Evolutionary conservation across 257 asterid species (phyloP), one percentile per base, ranked within the genome.

Genomic region (Thymus mandschuricus): DNA sequence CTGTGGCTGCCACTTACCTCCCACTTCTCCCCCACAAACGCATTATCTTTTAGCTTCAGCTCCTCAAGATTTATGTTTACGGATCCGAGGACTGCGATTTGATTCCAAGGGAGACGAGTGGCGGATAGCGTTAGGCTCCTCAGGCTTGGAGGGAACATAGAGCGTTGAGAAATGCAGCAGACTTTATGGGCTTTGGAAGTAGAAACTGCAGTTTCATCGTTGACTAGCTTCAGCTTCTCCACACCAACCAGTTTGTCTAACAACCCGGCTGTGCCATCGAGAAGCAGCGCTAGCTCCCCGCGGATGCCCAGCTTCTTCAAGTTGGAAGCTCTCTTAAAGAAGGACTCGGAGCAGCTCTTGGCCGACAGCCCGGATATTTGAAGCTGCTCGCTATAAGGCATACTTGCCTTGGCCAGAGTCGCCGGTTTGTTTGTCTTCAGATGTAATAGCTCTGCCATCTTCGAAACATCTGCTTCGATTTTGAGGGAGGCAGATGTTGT

Each of bases 261-360:
- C 5, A 83, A 40, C 33, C 77, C 83, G 7, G 10, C 69, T 44
- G 61, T 60, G 31, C 50, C 46, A 1, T 85, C 83, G 34, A 85
- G 3, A 57, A 85, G 82, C 30, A 15, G 6, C 45, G 57, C 68
- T 12, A 87, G 64, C 0, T 67, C 59, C 11, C 93, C 93, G 8
- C 83, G 82, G 43, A 87, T 82, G 27, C 86, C 90, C 67, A 87
- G 30, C 30, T 70, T 83, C 75, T 78, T 85, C 71, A 87, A 71
- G 12, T 79, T 72, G 12, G 83, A 76, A 5, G 83, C 76, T 79
- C 63, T 72, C 29, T 65, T 63, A 9, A 87, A 76, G n/a, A 83
- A 74, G 0, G 69, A 83, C 0, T 70, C 66, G 0, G 84, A 81
- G 80, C 93, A 87, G n/a, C 83, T 79, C 43, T 57, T 76, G 0